Conservation (phyloP, 177 flowering plant species). For the Vitis hybrid region DNA sequence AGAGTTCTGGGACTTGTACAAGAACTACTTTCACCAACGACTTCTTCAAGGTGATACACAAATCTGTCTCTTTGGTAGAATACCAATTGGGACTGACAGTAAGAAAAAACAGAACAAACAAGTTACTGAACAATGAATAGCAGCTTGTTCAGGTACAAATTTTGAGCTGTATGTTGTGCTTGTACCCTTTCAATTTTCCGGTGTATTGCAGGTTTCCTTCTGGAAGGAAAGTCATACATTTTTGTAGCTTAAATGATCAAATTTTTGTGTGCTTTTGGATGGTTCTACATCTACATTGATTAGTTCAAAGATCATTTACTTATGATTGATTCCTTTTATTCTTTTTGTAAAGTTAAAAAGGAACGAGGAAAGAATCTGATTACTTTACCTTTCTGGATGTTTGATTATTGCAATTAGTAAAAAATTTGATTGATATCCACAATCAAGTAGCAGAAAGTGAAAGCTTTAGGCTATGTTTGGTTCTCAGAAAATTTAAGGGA, state of each 20-base stretch:
- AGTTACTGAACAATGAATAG: slow-evolving; percentile 1
- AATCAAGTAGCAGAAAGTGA: too few relatives aligned
- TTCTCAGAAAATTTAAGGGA: too few relatives aligned
- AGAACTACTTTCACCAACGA: slow-evolving; percentile 60
- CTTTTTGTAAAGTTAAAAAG: too few relatives aligned
- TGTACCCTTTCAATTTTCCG: too few relatives aligned
- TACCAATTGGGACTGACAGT: slow-evolving; percentile 12
- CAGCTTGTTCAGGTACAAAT: background rate
- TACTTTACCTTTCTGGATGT: too few relatives aligned
- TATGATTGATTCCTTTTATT: too few relatives aligned
- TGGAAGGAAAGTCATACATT: too few relatives aligned
- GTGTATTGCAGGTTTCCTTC: too few relatives aligned
- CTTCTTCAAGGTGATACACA: slow-evolving; percentile 60
- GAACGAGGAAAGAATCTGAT: too few relatives aligned
- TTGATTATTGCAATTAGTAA: too few relatives aligned
- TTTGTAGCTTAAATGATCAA: background rate
- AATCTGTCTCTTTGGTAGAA: slow-evolving; percentile 71
- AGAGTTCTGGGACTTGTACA: slow-evolving; percentile 94
- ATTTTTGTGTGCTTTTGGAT: background rate
- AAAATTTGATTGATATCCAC: too few relatives aligned
- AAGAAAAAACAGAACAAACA: slow-evolving; percentile 9
- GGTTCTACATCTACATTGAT: background rate
- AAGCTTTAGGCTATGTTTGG: too few relatives aligned
- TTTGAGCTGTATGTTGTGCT: slow-evolving; percentile 1
- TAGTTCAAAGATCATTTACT: background rate